Evolutionary conservation across 208 protist genomes (phyloP).

Genomic region (Crithidia expoeki): DNA sequence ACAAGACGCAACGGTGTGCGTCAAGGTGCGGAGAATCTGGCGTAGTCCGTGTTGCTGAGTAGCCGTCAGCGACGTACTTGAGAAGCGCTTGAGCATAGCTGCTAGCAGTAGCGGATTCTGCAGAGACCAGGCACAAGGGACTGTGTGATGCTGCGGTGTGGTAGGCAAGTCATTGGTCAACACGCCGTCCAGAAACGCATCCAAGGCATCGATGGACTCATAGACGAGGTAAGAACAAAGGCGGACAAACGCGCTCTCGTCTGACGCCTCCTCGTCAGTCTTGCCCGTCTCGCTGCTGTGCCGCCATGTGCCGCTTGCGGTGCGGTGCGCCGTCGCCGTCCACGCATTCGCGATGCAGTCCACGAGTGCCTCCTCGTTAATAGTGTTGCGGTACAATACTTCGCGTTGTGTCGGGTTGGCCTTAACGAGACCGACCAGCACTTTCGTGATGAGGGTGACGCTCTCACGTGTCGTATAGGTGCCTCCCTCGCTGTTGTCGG

Average conservation of each 20-base stretch:
- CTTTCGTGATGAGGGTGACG: constrained; percentile 15
- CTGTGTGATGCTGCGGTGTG: background rate
- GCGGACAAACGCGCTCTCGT: constrained; percentile 26
- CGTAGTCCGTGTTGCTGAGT: constrained; percentile 23
- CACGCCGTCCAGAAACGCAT: constrained; percentile 19
- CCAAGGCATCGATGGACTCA: constrained; percentile 36
- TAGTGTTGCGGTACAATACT: constrained; percentile 31
- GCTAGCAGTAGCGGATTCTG: constrained; percentile 57
- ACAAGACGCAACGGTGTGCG: constrained; percentile 31
- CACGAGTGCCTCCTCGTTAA: constrained; percentile 43
- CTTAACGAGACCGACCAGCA: constrained; percentile 28
- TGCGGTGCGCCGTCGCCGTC: constrained; percentile 26
- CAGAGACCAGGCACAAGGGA: constrained; percentile 33
- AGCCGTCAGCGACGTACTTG: background rate
- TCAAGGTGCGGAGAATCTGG: constrained; percentile 24
- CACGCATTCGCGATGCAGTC: constrained; percentile 57
- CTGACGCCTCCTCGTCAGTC: constrained; percentile 34
- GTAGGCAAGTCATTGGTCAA: background rate
- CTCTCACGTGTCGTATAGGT: constrained; percentile 13
- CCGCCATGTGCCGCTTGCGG: background rate
- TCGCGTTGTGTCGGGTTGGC: constrained; percentile 30
- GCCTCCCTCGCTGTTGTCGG: background rate
- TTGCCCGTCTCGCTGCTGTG: background rate
- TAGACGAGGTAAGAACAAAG: constrained; percentile 36
- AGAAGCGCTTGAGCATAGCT: constrained; percentile 39